Base-by-base conservation (phyloP, 164 flowering plant genomes). In the Annona squamosa region DNA sequence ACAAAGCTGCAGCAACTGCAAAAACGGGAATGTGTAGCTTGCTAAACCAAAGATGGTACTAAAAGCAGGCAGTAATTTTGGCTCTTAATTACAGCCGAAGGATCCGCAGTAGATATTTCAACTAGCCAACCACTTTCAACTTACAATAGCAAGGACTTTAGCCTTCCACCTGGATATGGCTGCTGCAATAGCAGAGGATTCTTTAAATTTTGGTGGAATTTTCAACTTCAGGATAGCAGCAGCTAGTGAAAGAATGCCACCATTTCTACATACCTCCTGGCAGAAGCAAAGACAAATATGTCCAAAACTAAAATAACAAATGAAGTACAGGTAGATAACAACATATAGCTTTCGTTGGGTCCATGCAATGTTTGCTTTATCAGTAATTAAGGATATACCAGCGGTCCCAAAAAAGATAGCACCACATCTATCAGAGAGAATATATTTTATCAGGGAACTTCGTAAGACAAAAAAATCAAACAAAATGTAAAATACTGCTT, bases 1-100 rank as follows among this genome's bases (percentile, higher is more conserved):
- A 84, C 98, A 93, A 48, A 96, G 89, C 78, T 82, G 86, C 89
- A 90, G 78, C 71, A 96, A 84, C 99, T 96, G 90, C 84, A 89
- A 59, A 75, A 76, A 76, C 52, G n/a, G 64, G 43, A 69, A 72
- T 41, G 42, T 48, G 19, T 19, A 77, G 74, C 46, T 48, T 61
- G 67, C n/a, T 69, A 19, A 75, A 68, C 52, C 47, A 65, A 65
- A 71, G 70, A 66, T 68, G 70, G 64, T 63, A 42, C 16, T 65
- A 65, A 70, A 18, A 72, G 65, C 18, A 18, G 69, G 52, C 73
- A 64, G 72, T 44, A 4, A 9, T 13, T 46, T 43, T 16, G 65
- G 62, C 6, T 71, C 67, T 4, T 46, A 45, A 62, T 2, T 48
- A 69, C 48, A 59, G 52, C 48, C 47, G 52, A 67, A 57, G 74